These are phyloP conservation scores for Omphalea diandra DNA, from an alignment of 441 rosid species.

Conservation along the genomic window DNA sequence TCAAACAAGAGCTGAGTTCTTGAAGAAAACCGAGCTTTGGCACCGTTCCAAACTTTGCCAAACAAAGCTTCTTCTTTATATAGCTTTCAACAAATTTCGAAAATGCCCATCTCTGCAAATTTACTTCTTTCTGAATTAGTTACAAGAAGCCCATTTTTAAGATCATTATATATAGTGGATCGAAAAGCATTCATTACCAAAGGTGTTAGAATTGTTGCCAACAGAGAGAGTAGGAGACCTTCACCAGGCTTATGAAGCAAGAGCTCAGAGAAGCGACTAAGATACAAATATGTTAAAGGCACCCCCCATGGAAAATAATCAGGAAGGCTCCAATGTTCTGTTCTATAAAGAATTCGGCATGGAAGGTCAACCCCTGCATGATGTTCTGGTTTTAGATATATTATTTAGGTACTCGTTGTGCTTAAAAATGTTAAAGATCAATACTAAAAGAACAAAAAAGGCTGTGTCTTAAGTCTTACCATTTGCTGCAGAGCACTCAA, in stretches of 20 bases:
- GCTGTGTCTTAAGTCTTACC: slow-evolving; percentile 18
- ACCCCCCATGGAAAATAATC: slow-evolving; percentile 42
- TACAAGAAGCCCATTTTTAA: too few species aligned
- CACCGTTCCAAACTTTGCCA: slow-evolving; percentile 45
- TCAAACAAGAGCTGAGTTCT: slow-evolving; percentile 34
- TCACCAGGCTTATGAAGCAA: slow-evolving; percentile 40
- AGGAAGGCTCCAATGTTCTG: slow-evolving; percentile 43
- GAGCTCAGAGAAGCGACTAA: slow-evolving; percentile 39
- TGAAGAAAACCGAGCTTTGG: slow-evolving; percentile 43
- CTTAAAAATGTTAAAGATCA: too few species aligned
- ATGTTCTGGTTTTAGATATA: too few species aligned
- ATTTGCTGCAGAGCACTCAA: slow-evolving; percentile 39
- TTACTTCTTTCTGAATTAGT: too few species aligned
- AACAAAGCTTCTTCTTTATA: slow-evolving; percentile 36
- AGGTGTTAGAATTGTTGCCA: slow-evolving; percentile 22
- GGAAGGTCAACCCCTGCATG: slow-evolving; percentile 29
- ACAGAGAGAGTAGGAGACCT: background rate
- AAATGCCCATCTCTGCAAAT: slow-evolving; percentile 39
- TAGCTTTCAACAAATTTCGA: slow-evolving; percentile 45
- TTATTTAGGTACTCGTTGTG: too few species aligned
- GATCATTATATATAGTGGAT: too few species aligned
- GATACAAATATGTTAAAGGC: slow-evolving; percentile 29
- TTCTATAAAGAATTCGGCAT: slow-evolving; percentile 40
- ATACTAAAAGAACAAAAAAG: background rate
- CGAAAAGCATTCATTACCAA: background rate